phyloP scores from a whole-genome alignment of 768 basidiomycete genomes.

The Phaffia australis region DNA sequence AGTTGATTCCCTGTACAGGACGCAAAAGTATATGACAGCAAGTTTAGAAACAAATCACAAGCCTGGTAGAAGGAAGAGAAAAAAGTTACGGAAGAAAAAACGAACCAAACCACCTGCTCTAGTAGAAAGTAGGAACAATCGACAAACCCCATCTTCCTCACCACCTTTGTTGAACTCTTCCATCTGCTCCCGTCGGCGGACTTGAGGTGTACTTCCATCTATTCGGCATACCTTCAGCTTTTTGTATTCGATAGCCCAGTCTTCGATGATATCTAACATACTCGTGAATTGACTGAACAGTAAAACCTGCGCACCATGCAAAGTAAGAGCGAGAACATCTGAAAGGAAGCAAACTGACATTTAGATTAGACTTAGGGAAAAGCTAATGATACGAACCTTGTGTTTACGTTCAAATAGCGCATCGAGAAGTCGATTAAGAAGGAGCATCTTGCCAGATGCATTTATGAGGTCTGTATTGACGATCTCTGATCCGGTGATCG shows the following conservation, averaged over 20 bases:
- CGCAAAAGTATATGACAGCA: no score
- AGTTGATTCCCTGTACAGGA: slow-evolving; percentile 47
- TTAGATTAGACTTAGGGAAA: neutral
- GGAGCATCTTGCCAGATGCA: slow-evolving; percentile 92
- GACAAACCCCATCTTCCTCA: slow-evolving; percentile 42
- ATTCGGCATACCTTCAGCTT: slow-evolving; percentile 77
- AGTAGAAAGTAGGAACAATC: slow-evolving; percentile 66
- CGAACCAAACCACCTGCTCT: slow-evolving; percentile 58
- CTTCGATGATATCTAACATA: slow-evolving; percentile 93
- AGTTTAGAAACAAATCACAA: neutral
- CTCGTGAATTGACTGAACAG: slow-evolving; percentile 75
- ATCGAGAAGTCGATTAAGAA: slow-evolving; percentile 74
- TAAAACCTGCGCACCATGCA: slow-evolving; percentile 26
- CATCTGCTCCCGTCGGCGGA: slow-evolving; percentile 76
- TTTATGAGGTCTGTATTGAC: slow-evolving; percentile 71
- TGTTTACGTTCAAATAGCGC: slow-evolving; percentile 69
- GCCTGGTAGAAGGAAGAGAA: neutral
- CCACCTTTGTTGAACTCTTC: slow-evolving; percentile 65
- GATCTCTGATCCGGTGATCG: slow-evolving; percentile 50
- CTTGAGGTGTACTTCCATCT: slow-evolving; percentile 73
- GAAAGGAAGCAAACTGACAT: neutral
- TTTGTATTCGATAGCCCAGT: slow-evolving; percentile 80
- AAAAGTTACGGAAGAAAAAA: neutral
- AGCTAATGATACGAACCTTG: slow-evolving; percentile 46
- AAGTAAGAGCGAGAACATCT: slow-evolving; percentile 48